Evolutionary conservation across 2,329 filamentous ascomycete species (phyloP), one percentile per base, ranked within the genome.

Genomic region (Thelonectria olida): DNA sequence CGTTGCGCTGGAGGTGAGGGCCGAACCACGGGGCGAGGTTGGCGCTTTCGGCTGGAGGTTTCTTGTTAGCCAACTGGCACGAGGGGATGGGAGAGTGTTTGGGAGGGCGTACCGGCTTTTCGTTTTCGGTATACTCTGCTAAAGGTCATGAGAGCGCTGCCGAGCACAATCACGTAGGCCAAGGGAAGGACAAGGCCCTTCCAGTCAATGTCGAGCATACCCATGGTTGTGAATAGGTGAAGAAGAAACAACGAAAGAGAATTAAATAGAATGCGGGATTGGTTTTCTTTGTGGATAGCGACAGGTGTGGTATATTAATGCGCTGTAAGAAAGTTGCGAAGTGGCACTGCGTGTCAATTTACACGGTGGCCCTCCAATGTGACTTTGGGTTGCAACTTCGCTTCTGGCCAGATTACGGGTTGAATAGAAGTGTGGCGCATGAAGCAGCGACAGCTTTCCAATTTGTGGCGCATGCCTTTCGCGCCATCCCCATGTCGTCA

Each of bases 21-120:
- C 90, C 90, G 79, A 99, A 99, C 95, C 96, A 99, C 69, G 95
- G 93, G 68, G 92, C 93, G 63, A 99, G 88, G 69, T 92, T 92
- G 54, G 92, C 90, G 72, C 91, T 91, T 81, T 93, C 88, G 67
- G 84, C 91, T 93, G 67, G 56, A 56, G 22, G 25, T 34, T 27
- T 12, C 42, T 17, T 47, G 48, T 63, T 28, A 63, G 57, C 31
- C 19, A 28, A 10, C 7, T 7, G 27, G 27, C 6, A 28, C 10
- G 27, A 28, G 27, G 27, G 6, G 27, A 28, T 28, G 6, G 6
- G 31, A 22, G 31, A 28, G 34, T 12, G 51, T 12, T 31, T 23
- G 17, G 56, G 20, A 45, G 25, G 42, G 34, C 88, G 64, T 82
- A 92, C 90, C 82, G 69, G 92, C 90, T 86, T 97, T 96, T 78